Conservation (phyloP, 768 basidiomycete genomes). For the Mycena amicta region DNA sequence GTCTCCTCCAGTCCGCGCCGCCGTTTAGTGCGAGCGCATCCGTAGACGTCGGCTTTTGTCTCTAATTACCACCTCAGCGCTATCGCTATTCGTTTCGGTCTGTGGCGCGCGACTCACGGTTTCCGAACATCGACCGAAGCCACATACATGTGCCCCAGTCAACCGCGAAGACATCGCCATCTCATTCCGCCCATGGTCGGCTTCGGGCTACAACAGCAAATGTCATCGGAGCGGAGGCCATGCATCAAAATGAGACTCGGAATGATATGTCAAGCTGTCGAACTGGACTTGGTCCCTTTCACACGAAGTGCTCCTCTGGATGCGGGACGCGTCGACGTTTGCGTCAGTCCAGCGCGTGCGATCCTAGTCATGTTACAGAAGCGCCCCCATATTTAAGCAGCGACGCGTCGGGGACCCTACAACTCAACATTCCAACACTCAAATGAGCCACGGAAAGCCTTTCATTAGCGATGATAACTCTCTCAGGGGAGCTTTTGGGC, state of each 20-base stretch:
- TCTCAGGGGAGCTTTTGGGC: background rate
- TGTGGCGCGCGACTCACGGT: too few relatives aligned
- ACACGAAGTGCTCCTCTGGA: background rate
- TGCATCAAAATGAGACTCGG: background rate
- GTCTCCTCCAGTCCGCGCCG: background rate
- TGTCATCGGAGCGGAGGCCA: background rate
- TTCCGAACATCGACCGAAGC: background rate
- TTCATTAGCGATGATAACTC: background rate
- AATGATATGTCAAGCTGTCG: background rate
- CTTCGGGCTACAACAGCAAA: background rate
- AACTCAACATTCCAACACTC: background rate
- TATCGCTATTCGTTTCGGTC: too few relatives aligned
- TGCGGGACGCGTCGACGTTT: background rate
- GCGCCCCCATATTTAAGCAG: background rate
- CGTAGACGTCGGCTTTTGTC: too few relatives aligned
- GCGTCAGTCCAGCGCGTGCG: background rate
- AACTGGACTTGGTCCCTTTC: background rate
- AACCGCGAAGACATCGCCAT: background rate
- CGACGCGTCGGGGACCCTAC: background rate
- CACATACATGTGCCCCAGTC: background rate
- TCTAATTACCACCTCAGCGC: too few relatives aligned
- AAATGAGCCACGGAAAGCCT: background rate
- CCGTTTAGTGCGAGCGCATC: background rate
- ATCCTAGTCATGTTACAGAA: background rate
- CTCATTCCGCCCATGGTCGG: background rate